Base-by-base conservation (phyloP, 495 filamentous ascomycete species). In the Coniosporium apollinis region DNA sequence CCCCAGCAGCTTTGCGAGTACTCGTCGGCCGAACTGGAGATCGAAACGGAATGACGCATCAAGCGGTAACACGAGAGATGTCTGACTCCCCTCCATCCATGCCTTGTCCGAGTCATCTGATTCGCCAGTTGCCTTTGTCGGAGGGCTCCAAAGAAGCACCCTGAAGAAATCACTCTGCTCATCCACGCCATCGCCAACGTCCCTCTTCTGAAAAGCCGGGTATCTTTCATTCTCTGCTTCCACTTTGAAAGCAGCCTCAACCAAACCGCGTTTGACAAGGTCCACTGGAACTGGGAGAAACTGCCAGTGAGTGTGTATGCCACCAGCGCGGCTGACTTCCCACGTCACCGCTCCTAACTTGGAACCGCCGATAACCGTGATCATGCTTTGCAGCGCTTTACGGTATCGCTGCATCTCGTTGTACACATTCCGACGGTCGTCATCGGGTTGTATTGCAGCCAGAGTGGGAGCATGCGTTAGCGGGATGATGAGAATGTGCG, bases 261-360 rank as follows among this genome's bases (percentile, higher is more conserved):
- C 79, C 1, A 86, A 61, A 0, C 76, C 75, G 28, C 70, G 67
- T 7, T 49, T 52, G 26, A 92, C 64, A 16, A 81, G 55, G 8
- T 74, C 64, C 0, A 63, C 50, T 0, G 78, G 67, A 1, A 92
- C 66, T 2, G 89, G 87, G 20, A 94, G 62, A 47, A 91, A 87
- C 61, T 97, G 89, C 89, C 87, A 94, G 49, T 94, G 89, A 0
- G 70, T 64, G 51, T 97, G 89, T 34, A 94, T 76, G 16, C 83
- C 82, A 8, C 65, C 64, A 2, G 58, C 60, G 13, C 84, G 72
- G 47, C 72, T 82, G 43, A 97, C 76, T 58, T 94, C 87, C 69
- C 83, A 97, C 0, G 84, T 87, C 2, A 96, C 81, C 6, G 79
- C 68, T 19, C 85, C 86, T 3, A 92, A 64, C 39, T 50, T 38